phyloP scores from a whole-genome alignment of 768 basidiomycete species.

The Podaxis sp. region DNA sequence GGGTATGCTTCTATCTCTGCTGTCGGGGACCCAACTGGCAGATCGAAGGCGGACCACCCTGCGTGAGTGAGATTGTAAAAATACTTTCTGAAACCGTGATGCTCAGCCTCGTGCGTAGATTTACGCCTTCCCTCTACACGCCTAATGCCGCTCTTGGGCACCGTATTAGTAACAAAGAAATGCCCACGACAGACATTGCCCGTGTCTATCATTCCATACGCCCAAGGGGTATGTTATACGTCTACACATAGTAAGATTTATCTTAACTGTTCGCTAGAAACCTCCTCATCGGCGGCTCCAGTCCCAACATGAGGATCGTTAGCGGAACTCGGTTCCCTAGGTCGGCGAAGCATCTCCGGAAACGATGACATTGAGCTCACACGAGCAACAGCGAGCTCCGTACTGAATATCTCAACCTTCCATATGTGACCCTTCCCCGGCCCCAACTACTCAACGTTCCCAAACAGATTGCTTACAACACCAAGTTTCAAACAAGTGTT shows the following conservation, averaged over 20 bases:
- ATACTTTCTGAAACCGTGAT: not conserved
- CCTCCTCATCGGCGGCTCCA: constrained; percentile 36
- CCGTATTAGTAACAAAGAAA: constrained; percentile 42
- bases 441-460: constrained; percentile 31
- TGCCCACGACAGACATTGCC: constrained; percentile 39
- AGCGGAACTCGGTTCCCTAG: constrained; percentile 23
- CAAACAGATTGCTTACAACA: constrained; percentile 30
- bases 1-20: constrained; percentile 37
- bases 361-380: not conserved
- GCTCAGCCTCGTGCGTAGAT: constrained; percentile 11
- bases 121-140: constrained; percentile 45
- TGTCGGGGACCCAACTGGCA: constrained; percentile 23
- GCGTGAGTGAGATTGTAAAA: constrained; percentile 17
- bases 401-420: constrained; percentile 36
- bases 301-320: constrained; percentile 33
- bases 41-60: constrained; percentile 28
- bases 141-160: constrained; percentile 36
- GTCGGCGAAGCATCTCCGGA: constrained; percentile 5
- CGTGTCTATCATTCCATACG: constrained; percentile 64
- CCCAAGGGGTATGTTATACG: constrained; percentile 41
- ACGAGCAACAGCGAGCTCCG: constrained; percentile 31
- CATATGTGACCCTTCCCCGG: constrained; percentile 33
- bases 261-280: constrained; percentile 15
- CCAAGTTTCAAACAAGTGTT: constrained; percentile 28
- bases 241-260: not conserved